These are phyloP conservation scores for Boletus hoseneyae DNA, from an alignment of 1,284 basidiomycete species.

Conservation along the genomic window DNA sequence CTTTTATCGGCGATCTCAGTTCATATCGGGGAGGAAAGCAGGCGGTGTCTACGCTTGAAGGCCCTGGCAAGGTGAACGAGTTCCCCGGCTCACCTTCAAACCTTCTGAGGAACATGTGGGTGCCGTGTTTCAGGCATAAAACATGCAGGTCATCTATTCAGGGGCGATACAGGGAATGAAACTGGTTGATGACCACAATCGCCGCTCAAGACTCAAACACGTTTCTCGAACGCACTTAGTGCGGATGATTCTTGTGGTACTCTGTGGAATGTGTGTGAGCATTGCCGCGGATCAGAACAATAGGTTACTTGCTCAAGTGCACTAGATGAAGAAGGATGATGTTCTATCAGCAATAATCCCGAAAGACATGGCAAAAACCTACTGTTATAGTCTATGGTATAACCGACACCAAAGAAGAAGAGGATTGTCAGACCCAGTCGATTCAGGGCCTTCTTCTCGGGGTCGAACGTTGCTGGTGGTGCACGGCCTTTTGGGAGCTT, in stretches of 20 bases:
- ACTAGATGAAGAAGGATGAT: conserved; percentile 42
- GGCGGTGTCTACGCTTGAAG: neutral
- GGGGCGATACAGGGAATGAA: conserved; percentile 21
- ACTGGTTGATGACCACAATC: conserved; percentile 7
- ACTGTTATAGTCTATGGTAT: conserved; percentile 92
- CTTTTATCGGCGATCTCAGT: neutral
- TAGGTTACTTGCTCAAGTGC: conserved; percentile 66
- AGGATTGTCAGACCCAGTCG: conserved; percentile 70
- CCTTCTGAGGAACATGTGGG: neutral
- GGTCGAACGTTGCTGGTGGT: conserved; percentile 58
- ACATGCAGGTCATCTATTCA: conserved; percentile 25
- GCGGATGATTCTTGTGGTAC: conserved; percentile 85
- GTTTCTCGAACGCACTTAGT: conserved; percentile 39
- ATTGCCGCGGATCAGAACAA: conserved; percentile 8
- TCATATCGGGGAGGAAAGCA: conserved; percentile 2
- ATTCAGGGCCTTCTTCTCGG: conserved; percentile 86
- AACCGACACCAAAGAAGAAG: conserved; percentile 79
- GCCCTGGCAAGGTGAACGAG: neutral
- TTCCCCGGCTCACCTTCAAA: conserved; percentile 7
- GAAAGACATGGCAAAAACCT: conserved; percentile 37
- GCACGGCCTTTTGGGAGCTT: conserved; percentile 82
- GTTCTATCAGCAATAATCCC: conserved; percentile 3
- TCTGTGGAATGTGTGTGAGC: conserved; percentile 46
- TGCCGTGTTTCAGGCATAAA: conserved; percentile 13
- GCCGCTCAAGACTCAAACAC: neutral